A percentile compares a stretch with the other conserved stretches of the same genome.
phyloP scores from a whole-genome alignment of 208 protist genomes.

The Plasmodiophora brassicae region DNA sequence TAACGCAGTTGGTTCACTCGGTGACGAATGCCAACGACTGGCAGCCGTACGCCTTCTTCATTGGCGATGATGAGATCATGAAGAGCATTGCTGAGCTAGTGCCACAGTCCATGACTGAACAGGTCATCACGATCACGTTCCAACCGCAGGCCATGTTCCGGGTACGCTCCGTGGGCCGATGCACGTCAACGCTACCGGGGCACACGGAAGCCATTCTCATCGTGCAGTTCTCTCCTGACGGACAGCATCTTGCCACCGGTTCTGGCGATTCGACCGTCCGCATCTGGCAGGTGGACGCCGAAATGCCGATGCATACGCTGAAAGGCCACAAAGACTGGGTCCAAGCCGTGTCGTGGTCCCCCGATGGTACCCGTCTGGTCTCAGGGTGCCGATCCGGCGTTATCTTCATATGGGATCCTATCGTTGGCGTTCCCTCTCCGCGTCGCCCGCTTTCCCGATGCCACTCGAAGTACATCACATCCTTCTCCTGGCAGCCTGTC shows the following conservation, averaged over 20 bases:
- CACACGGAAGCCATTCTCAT: slow-evolving; percentile 39
- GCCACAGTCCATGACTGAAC: neutral
- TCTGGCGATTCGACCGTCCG: slow-evolving; percentile 6
- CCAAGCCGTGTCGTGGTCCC: slow-evolving; percentile 34
- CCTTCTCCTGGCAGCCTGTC: slow-evolving; percentile 36
- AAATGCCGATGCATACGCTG: neutral
- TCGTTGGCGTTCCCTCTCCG: neutral
- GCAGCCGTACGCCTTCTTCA: slow-evolving; percentile 1
- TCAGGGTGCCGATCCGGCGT: slow-evolving; percentile 28
- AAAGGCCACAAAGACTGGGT: slow-evolving; percentile 45
- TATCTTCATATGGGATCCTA: slow-evolving; percentile 37
- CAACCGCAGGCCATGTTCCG: slow-evolving; percentile 41
- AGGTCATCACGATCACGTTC: slow-evolving; percentile 35
- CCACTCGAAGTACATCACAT: slow-evolving; percentile 39
- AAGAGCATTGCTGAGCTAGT: neutral
- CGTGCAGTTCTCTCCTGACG: slow-evolving; percentile 44
- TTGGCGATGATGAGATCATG: slow-evolving; percentile 16
- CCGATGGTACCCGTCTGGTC: slow-evolving; percentile 25
- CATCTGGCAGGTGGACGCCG: slow-evolving; percentile 27
- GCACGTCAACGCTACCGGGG: slow-evolving; percentile 30
- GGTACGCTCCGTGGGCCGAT: slow-evolving; percentile 41
- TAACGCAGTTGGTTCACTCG: neutral
- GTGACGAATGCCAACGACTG: neutral
- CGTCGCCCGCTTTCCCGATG: neutral
- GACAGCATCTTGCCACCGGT: neutral